These are phyloP conservation scores for Chrysosporium keratinophilum DNA, from an alignment of 2,329 filamentous ascomycete species.

Conservation along the genomic window DNA sequence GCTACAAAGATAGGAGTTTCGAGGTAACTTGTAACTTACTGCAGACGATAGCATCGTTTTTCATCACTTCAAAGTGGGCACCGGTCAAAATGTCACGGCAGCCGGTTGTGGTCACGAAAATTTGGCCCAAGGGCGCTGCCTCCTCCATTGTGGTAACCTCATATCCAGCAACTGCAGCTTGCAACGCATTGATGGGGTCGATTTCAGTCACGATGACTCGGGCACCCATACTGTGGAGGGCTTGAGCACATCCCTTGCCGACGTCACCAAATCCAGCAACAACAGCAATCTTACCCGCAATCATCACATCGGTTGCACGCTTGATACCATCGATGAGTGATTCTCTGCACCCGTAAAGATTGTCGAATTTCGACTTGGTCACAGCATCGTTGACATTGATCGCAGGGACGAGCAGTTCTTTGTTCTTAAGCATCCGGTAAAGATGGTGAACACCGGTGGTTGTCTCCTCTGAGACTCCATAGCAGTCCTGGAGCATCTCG, in stretches of 20 bases:
- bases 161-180: constrained; percentile 94
- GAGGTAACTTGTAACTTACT: constrained; percentile 51
- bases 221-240: constrained; percentile 93
- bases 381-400: constrained; percentile 99
- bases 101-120: constrained; percentile 98
- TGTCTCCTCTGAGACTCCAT: constrained; percentile 97
- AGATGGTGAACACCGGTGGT: constrained; percentile 99
- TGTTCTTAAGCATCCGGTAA: constrained; percentile 93
- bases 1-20: background rate
- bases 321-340: constrained; percentile 99
- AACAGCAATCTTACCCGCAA: constrained; percentile 96
- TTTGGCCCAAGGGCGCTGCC: constrained; percentile 77
- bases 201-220: constrained; percentile 94
- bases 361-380: constrained; percentile 99
- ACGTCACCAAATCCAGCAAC: constrained; percentile 98
- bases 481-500: constrained; percentile 96
- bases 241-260: constrained; percentile 95
- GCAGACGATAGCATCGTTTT: constrained; percentile 97
- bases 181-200: constrained; percentile 98
- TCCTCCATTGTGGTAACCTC: constrained; percentile 98
- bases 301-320: constrained; percentile 99
- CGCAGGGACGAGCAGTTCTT: constrained; percentile 78
- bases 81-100: constrained; percentile 96
- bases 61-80: constrained; percentile 88
- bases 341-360: constrained; percentile 98